Conservation (phyloP, 2,329 filamentous ascomycete species). For the Orbilia quercus region DNA sequence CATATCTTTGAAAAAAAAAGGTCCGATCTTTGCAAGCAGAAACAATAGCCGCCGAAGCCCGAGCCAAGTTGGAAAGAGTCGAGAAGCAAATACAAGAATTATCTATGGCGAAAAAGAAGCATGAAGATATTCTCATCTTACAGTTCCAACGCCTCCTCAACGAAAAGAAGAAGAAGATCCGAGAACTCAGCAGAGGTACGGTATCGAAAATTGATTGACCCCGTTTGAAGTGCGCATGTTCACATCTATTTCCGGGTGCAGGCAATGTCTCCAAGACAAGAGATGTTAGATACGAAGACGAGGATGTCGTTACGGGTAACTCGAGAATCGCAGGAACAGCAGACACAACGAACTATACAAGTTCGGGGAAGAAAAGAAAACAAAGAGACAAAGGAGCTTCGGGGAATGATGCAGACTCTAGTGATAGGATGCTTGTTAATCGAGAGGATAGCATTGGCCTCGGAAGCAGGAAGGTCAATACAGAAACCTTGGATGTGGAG, state of each 20-base stretch:
- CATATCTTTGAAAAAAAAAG: neutral
- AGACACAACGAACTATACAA: too few relatives aligned
- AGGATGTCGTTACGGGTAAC: neutral
- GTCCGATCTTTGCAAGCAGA: conserved; percentile 18
- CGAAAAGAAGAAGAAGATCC: conserved; percentile 50
- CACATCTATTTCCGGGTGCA: neutral
- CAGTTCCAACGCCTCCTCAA: conserved; percentile 51
- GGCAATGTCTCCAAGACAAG: neutral
- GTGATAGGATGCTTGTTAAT: conserved; percentile 6
- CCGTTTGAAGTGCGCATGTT: neutral
- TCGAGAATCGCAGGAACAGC: neutral
- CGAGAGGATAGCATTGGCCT: conserved; percentile 1
- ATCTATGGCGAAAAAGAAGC: conserved; percentile 43
- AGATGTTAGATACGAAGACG: neutral
- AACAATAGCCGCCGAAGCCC: conserved; percentile 22
- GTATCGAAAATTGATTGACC: neutral
- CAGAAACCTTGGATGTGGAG: conserved; percentile 9
- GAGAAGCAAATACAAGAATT: conserved; percentile 41
- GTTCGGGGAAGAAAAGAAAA: conserved; percentile 35
- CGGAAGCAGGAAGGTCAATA: neutral
- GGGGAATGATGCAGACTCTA: conserved; percentile 1
- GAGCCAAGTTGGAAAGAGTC: conserved; percentile 37
- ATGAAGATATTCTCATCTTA: conserved; percentile 46
- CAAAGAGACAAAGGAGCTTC: conserved; percentile 12
- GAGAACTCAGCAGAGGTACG: conserved; percentile 38